These are phyloP conservation scores for Globisporangium nodosum DNA, from an alignment of 352 stramenopile genomes.

Conservation along the genomic window DNA sequence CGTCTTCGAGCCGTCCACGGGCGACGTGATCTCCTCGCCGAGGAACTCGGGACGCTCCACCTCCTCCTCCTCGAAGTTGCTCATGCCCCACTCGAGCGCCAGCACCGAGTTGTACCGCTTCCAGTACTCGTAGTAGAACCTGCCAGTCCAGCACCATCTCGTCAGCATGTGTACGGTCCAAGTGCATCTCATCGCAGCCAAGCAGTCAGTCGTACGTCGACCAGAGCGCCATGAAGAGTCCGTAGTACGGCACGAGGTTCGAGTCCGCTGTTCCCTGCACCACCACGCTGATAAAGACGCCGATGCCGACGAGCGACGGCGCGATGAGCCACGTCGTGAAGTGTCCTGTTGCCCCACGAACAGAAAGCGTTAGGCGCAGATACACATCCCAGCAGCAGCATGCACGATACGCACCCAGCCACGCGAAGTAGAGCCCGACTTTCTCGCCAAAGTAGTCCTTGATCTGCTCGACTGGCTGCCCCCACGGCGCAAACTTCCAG, in stretches of 20 bases:
- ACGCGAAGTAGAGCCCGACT: constrained; percentile 94
- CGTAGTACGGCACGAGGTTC: constrained; percentile 60
- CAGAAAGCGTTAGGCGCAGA: not conserved
- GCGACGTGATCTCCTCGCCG: constrained; percentile 44
- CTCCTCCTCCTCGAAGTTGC: constrained; percentile 72
- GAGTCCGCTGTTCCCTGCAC: constrained; percentile 51
- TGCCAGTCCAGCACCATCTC: not conserved
- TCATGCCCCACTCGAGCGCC: constrained; percentile 81
- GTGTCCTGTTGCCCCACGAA: constrained; percentile 41
- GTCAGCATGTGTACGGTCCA: not conserved
- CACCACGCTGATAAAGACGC: constrained; percentile 85
- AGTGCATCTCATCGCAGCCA: not conserved
- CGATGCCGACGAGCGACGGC: constrained; percentile 82
- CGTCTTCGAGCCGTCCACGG: too few relatives aligned
- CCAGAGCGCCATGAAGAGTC: constrained; percentile 82
- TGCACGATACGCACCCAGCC: constrained; percentile 62
- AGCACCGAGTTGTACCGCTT: constrained; percentile 72
- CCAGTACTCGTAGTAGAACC: constrained; percentile 81
- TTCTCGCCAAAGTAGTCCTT: constrained; percentile 87
- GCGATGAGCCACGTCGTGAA: constrained; percentile 94
- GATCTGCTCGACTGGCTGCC: constrained; percentile 51
- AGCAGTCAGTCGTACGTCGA: constrained; percentile 30
- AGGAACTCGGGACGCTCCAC: constrained; percentile 66
- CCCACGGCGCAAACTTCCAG: constrained; percentile 54
- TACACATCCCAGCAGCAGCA: not conserved